A percentile compares a stretch with the other conserved stretches of the same genome.
These are phyloP conservation scores for Fusarium transvaalense DNA, from an alignment of 2,329 filamentous ascomycete species.

Conservation along the genomic window DNA sequence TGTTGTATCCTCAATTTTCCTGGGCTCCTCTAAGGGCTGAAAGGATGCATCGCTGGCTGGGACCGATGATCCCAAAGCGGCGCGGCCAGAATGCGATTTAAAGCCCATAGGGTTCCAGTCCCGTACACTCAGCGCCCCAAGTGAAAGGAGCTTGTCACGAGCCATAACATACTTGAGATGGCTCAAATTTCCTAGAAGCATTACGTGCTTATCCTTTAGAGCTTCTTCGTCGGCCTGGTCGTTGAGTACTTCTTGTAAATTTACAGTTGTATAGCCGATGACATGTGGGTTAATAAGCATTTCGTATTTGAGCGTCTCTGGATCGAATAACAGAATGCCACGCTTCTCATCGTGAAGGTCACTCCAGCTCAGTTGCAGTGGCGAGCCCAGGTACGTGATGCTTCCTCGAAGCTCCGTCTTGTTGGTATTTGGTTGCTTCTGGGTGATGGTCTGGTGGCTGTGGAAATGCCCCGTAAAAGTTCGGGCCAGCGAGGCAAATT, in stretches of 20 bases:
- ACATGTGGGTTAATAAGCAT: conserved; percentile 37
- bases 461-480: conserved; percentile 45
- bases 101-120: too few relatives aligned
- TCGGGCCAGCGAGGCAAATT: conserved; percentile 38
- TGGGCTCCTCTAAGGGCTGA: conserved; percentile 16
- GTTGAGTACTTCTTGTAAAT: conserved; percentile 24
- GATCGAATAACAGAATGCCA: conserved; percentile 38
- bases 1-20: too few relatives aligned
- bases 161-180: conserved; percentile 28
- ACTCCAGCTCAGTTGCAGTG: conserved; percentile 37
- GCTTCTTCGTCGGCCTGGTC: neutral
- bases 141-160: conserved; percentile 36
- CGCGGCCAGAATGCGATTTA: too few relatives aligned
- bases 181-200: conserved; percentile 29
- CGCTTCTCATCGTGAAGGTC: conserved; percentile 41
- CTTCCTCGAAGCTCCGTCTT: conserved; percentile 21
- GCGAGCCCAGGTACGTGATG: conserved; percentile 40
- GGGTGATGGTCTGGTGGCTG: conserved; percentile 37
- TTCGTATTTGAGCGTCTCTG: conserved; percentile 35
- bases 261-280: conserved; percentile 25
- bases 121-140: conserved; percentile 26
- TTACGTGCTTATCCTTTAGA: conserved; percentile 32
- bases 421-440: neutral
- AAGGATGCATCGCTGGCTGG: conserved; percentile 31
- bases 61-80: conserved; percentile 32